Percentiles rank a stretch among this genome's conserved stretches.
phyloP scores from a whole-genome alignment of 176 grass and related monocot species.

The Ensete ventricosum region DNA sequence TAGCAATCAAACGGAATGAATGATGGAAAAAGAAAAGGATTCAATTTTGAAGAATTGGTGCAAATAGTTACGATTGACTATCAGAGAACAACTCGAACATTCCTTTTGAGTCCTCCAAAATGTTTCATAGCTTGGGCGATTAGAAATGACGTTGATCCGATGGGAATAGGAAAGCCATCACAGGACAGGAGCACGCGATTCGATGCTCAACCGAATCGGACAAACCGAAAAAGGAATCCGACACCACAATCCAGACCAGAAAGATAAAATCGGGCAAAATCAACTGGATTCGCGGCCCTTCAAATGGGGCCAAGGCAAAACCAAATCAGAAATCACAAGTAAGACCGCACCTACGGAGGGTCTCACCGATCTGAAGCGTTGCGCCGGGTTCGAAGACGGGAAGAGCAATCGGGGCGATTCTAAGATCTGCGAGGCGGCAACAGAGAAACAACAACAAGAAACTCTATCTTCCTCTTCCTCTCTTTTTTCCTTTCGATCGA shows the following conservation, averaged over 20 bases:
- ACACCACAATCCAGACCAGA: background rate
- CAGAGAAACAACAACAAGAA: slow-evolving; percentile 34
- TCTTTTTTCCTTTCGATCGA: slow-evolving; percentile 31
- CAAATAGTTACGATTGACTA: background rate
- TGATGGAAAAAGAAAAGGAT: background rate
- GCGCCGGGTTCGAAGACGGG: background rate
- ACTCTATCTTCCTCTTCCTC: slow-evolving; percentile 27
- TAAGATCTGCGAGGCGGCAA: slow-evolving; percentile 59
- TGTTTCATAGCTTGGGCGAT: background rate
- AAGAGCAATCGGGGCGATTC: slow-evolving; percentile 18
- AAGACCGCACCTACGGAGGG: background rate
- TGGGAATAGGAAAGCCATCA: background rate
- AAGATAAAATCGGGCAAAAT: background rate
- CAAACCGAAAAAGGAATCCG: background rate
- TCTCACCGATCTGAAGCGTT: slow-evolving; percentile 40
- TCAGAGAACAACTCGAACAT: background rate
- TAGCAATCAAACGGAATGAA: background rate
- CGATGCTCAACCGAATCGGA: background rate
- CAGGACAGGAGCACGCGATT: background rate
- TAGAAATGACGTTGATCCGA: background rate
- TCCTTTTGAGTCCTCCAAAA: background rate
- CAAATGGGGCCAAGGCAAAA: background rate
- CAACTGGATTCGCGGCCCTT: background rate
- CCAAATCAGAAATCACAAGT: background rate
- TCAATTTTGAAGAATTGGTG: background rate